These are phyloP conservation scores for Apodospora peruviana DNA, from an alignment of 495 filamentous ascomycete species.

Conservation along the genomic window DNA sequence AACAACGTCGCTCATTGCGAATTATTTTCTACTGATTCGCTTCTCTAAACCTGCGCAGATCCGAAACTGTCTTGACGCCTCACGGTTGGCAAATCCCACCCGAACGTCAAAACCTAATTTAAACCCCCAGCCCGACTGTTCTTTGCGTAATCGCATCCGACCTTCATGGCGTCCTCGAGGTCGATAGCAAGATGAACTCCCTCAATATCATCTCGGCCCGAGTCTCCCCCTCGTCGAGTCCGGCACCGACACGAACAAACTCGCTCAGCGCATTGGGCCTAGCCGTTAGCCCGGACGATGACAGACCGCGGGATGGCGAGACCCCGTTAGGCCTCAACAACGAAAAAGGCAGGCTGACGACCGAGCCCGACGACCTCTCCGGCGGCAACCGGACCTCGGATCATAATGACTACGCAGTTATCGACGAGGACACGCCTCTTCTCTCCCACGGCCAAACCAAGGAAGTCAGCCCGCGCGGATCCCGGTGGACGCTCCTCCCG, in stretches of 20 bases:
- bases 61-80: too few relatives aligned
- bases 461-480: constrained; percentile 28
- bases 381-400: constrained; percentile 5
- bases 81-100: too few relatives aligned
- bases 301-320: constrained; percentile 25
- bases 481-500: constrained; percentile 49
- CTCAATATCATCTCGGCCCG: constrained; percentile 89
- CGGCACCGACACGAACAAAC: constrained; percentile 57
- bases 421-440: constrained; percentile 65
- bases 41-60: too few relatives aligned
- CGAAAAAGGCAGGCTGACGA: constrained; percentile 25
- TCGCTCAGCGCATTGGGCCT: constrained; percentile 54
- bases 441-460: constrained; percentile 34
- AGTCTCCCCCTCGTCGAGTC: constrained; percentile 57
- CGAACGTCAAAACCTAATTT: too few relatives aligned
- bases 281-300: constrained; percentile 40
- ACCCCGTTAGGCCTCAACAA: constrained; percentile 27
- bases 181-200: constrained; percentile 80
- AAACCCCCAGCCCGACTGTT: too few relatives aligned
- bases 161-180: constrained; percentile 31
- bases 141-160: constrained; percentile 18
- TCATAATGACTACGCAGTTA: constrained; percentile 16
- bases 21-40: too few relatives aligned
- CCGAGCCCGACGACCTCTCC: constrained; percentile 24
- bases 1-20: too few relatives aligned